Evolutionary conservation across 805 yeast species (phyloP).

Genomic region (Starmera caribaea): DNA sequence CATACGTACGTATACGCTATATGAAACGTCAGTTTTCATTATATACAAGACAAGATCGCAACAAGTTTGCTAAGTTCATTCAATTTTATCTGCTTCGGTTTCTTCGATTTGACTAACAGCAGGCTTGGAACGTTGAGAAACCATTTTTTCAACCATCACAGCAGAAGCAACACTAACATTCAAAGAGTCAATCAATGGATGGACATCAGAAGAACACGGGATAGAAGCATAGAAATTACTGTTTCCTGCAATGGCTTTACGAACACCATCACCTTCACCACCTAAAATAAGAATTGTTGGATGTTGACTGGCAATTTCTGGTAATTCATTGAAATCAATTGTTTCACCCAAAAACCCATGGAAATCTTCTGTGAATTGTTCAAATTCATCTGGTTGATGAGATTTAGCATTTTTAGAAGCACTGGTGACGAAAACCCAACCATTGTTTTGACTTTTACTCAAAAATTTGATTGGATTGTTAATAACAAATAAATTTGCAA

Average conservation of each 20-base stretch:
- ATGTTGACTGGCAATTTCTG: conserved; percentile 28
- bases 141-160: conserved; percentile 35
- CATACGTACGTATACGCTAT: too few relatives aligned
- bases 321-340: conserved; percentile 33
- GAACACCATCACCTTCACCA: conserved; percentile 76
- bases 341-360: conserved; percentile 8
- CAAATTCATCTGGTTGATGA: conserved; percentile 1
- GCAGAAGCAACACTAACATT: conserved; percentile 91
- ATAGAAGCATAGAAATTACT: conserved; percentile 39
- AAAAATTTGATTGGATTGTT: conserved; percentile 55
- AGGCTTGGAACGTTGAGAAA: conserved; percentile 1
- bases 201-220: conserved; percentile 20
- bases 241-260: conserved; percentile 51
- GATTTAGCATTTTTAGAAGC: conserved; percentile 25
- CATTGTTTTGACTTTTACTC: conserved; percentile 37
- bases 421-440: conserved; percentile 69
- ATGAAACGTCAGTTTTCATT: too few relatives aligned
- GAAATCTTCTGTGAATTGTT: conserved; percentile 18
- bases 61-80: too few relatives aligned
- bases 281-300: conserved; percentile 76
- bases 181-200: conserved; percentile 55
- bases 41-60: too few relatives aligned
- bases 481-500: conserved; percentile 49
- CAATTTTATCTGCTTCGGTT: too few relatives aligned
- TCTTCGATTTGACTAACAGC: too few relatives aligned